Evolutionary conservation across 352 stramenopile genomes (phyloP), one percentile per base, ranked within the genome.

Genomic region (Phytophthora megakarya): DNA sequence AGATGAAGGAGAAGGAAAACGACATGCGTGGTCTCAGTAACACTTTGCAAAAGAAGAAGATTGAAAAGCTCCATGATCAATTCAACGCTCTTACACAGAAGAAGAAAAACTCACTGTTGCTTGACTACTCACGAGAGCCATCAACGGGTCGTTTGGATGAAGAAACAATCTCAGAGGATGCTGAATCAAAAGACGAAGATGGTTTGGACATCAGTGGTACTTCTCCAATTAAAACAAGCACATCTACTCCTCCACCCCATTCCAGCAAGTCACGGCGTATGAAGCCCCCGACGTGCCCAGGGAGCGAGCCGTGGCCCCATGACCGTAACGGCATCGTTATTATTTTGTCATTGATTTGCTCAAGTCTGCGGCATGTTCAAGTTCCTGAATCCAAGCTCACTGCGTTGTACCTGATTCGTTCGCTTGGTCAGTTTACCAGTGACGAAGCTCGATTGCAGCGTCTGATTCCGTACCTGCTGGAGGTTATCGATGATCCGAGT

Each of bases 401-500:
- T 12, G 92, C 92, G 3, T 67, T 99, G 30, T 93, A 98, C 65
- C 73, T 98, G 13, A 88, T 99, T 53, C 81, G 88, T n/a, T 80
- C 89, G 15, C 67, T 98, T 18, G 88, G 88, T 6, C 75, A 89
- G 55, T 96, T 92, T 64, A 92, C 90, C 19, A 93, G 81, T 8
- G 96, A 99, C 53, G 95, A 98, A 75, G 92, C 96, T 25, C 83
- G 95, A 35, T 84, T 99, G 10, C 96, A 99, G 68, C 84, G 95
- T 52, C 76, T 99, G 51, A 81, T 99, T 33, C 97, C 93, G 19
- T 98, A 96, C 60, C 71, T 98, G 28, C 76, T 98, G 30, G 92
- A 95, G 53, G 68, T 98, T 26, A 86, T 99, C 28, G 91, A 98
- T 40, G 97, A 99, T 68, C 57, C 79, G 5, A 93, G 82, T 65